phyloP scores from a whole-genome alignment of 768 basidiomycete species.

The Gymnopilus junonius region DNA sequence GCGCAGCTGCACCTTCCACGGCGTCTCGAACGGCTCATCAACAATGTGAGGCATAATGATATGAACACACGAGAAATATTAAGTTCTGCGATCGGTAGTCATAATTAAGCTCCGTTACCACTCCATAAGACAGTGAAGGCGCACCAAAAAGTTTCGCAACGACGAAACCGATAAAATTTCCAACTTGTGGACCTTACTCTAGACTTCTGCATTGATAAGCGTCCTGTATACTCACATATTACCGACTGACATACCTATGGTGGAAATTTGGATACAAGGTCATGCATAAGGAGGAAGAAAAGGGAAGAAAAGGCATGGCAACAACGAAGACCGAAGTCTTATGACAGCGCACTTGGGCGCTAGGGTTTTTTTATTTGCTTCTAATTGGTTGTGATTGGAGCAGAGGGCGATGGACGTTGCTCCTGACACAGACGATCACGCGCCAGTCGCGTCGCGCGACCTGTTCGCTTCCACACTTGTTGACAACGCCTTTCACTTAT shows the following conservation, averaged over 20 bases:
- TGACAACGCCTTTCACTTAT: background rate
- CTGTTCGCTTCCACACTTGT: background rate
- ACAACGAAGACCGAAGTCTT: slow-evolving; percentile 1
- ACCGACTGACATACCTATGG: background rate
- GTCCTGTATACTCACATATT: background rate
- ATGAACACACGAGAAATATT: background rate
- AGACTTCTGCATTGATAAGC: background rate
- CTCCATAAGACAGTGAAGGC: background rate
- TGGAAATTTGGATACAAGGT: background rate
- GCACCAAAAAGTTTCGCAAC: background rate
- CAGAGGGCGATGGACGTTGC: background rate
- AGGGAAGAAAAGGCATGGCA: slow-evolving; percentile 8
- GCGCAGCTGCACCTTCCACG: slow-evolving; percentile 27
- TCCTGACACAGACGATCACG: background rate
- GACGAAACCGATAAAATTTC: background rate
- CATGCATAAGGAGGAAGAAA: background rate
- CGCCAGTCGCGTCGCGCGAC: background rate
- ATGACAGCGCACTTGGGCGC: slow-evolving; percentile 17
- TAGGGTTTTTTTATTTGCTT: slow-evolving; percentile 24
- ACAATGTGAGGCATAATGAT: slow-evolving; percentile 7
- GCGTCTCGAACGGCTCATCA: slow-evolving; percentile 5
- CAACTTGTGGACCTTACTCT: background rate
- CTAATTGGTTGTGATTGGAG: slow-evolving; percentile 13
- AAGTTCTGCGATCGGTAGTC: background rate
- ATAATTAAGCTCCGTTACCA: background rate